A percentile compares a stretch with the other conserved stretches of the same genome.
These are phyloP conservation scores for Aethionema arabicum DNA, from an alignment of 345 rosid genomes.

Conservation along the genomic window DNA sequence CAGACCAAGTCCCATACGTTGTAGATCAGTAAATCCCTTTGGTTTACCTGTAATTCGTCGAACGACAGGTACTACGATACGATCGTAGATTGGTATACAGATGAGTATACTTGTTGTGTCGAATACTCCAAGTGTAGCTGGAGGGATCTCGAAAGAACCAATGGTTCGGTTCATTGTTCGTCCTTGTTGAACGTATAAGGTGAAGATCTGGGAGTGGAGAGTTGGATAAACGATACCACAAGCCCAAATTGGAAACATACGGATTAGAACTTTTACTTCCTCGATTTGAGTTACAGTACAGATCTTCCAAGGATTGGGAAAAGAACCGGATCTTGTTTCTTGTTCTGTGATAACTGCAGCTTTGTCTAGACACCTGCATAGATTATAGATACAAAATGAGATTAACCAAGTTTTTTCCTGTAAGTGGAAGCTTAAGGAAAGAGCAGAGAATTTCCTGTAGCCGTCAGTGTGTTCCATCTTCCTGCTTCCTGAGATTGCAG, in stretches of 20 bases:
- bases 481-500: constrained; percentile 42
- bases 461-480: constrained; percentile 44
- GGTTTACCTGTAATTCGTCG: constrained; percentile 67
- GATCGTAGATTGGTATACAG: constrained; percentile 77
- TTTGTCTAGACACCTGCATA: constrained; percentile 74
- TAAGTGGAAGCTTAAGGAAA: constrained; percentile 35
- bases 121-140: constrained; percentile 67
- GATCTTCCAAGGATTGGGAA: constrained; percentile 57
- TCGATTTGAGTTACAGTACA: constrained; percentile 88
- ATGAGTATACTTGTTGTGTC: constrained; percentile 63
- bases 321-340: constrained; percentile 46
- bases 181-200: constrained; percentile 84
- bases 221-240: constrained; percentile 69
- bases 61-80: constrained; percentile 66
- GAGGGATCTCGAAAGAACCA: constrained; percentile 69
- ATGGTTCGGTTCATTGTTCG: constrained; percentile 66
- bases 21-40: constrained; percentile 78
- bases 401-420: not conserved
- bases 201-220: constrained; percentile 67
- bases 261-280: constrained; percentile 75
- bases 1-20: constrained; percentile 83
- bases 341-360: constrained; percentile 60
- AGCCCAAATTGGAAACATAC: constrained; percentile 95
- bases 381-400: not conserved
- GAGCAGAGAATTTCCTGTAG: constrained; percentile 46